Evolutionary conservation across 2,329 filamentous ascomycete species (phyloP), one percentile per base, ranked within the genome.

Genomic region (Byssochlamys sp.): DNA sequence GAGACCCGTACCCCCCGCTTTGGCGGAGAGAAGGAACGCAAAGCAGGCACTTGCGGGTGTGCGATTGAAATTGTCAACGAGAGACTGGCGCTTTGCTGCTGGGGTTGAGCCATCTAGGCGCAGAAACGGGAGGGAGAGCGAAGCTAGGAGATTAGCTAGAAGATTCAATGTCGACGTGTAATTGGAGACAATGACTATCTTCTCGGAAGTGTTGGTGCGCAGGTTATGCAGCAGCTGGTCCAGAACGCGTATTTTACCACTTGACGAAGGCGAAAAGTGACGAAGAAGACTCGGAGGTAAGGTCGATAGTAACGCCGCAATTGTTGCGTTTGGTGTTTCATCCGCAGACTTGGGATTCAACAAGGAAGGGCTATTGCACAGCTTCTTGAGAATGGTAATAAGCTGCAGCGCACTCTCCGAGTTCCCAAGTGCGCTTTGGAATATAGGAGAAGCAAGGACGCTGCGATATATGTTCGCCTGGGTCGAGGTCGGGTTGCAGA

Each of bases 161-260:
- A 89, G 78, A 63, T 87, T 84, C 9, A 90, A 78, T 0, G 87
- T 90, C 9, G 84, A 83, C 0, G 87, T 90, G 67, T 88, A 89
- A 66, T 89, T 89, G 24, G 86, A 89, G n/a, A 90, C 85, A 7
- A 90, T 77, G 9, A 90, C 85, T 26, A 90, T 81, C 65, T 89
- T 90, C 65, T 90, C 87, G 1, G 79, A 73, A 0, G 86, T 88
- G 0, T 77, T 82, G 1, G 76, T 80, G 53, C 79, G 80, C 26
- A 90, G 78, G 10, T 78, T 78, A 62, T 85, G 80, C 1, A 90
- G 73, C 7, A 90, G 75, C 55, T 81, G 79, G 66, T 89, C 85
- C 2, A 90, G 76, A 1, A 88, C 81, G 50, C 84, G 80, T 25
- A 89, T 75, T 66, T 90, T 90, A 27, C 81, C 80, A 60, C 84